A percentile compares a stretch with the other conserved stretches of the same genome.
These are phyloP conservation scores for Fusarium secorum DNA, from an alignment of 2,329 filamentous ascomycete genomes.

Conservation along the genomic window DNA sequence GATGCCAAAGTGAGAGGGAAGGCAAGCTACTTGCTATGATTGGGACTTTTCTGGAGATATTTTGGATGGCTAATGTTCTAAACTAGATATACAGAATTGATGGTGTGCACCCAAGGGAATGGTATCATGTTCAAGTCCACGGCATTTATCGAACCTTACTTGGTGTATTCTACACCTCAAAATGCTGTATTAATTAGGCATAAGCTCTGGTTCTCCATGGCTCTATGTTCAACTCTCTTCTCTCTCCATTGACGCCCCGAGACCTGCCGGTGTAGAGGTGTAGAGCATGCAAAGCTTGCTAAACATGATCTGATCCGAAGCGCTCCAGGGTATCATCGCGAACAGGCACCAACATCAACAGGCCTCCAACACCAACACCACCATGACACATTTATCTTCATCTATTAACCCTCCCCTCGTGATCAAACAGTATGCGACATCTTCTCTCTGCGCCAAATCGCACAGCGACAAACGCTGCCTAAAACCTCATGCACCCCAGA, in stretches of 20 bases:
- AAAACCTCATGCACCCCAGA: background rate
- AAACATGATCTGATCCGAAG: background rate
- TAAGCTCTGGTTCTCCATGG: no score
- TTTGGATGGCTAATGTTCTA: fast-evolving
- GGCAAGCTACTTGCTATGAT: fast-evolving
- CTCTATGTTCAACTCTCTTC: no score
- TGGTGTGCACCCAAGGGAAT: fast-evolving
- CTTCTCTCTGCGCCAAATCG: background rate
- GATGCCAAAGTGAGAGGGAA: background rate
- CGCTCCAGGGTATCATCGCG: background rate
- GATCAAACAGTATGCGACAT: background rate
- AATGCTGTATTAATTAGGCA: fast-evolving
- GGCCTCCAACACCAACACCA: background rate
- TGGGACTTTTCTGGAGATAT: fast-evolving
- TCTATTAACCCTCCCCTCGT: background rate
- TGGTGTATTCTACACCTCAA: fast-evolving
- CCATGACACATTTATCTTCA: background rate
- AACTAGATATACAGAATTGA: fast-evolving
- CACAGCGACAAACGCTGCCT: background rate
- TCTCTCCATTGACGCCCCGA: fast-evolving
- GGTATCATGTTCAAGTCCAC: no score
- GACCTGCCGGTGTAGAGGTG: fast-evolving
- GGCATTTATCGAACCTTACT: fast-evolving
- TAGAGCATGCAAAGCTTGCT: background rate
- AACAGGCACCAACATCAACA: background rate